These are phyloP conservation scores for Pinus albicaulis DNA, from an alignment of 75 land plant genomes.

Conservation along the genomic window DNA sequence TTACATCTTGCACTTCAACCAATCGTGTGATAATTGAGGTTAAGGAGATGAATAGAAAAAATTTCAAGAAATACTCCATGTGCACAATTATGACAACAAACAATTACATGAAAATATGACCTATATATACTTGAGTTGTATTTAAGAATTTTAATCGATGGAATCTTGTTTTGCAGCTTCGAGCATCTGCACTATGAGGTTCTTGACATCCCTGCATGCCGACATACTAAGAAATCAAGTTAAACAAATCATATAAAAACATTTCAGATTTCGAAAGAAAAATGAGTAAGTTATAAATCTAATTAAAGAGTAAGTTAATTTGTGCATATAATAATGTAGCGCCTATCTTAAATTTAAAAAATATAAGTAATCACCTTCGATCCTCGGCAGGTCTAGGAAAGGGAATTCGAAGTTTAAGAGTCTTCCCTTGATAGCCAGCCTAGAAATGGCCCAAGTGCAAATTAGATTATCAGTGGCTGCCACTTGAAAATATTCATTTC, in stretches of 20 bases:
- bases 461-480: not conserved
- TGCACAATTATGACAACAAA: not conserved
- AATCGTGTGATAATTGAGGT: too few species aligned
- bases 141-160: not conserved
- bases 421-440: conserved; percentile 53
- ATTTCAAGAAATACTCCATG: not conserved
- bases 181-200: conserved; percentile 76
- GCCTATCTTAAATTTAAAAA: not conserved
- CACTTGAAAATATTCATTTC: too few species aligned
- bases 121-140: not conserved
- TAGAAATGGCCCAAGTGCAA: conserved; percentile 12
- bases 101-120: not conserved
- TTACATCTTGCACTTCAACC: too few species aligned
- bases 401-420: conserved; percentile 73
- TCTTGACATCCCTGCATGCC: conserved; percentile 77
- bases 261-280: not conserved
- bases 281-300: not conserved
- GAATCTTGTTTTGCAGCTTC: conserved; percentile 43
- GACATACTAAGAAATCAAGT: conserved; percentile 5
- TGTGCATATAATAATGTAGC: not conserved
- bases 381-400: conserved; percentile 80
- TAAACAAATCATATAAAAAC: not conserved
- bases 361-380: conserved; percentile 58
- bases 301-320: not conserved
- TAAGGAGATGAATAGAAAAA: too few species aligned